Conservation (phyloP, 2,329 filamentous ascomycete species). For the Monosporascus sp. region DNA sequence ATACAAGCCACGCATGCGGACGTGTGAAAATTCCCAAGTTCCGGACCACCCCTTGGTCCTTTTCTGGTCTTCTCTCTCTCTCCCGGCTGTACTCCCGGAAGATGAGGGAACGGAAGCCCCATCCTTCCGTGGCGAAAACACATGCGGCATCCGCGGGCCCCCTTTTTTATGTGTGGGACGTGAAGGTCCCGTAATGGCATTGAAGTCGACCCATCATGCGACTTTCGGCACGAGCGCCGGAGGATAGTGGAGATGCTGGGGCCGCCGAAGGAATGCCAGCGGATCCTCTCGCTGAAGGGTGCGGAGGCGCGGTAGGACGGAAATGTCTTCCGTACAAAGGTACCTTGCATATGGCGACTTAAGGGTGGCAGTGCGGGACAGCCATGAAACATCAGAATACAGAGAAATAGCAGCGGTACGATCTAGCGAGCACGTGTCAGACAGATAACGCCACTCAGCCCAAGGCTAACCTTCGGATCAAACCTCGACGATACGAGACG, state of each 20-base stretch:
- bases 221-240: neutral
- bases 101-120: no score
- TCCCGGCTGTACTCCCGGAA: no score
- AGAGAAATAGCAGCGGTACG: neutral
- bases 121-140: neutral
- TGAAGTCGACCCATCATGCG: neutral
- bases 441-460: neutral
- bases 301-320: neutral
- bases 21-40: no score
- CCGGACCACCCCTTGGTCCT: no score
- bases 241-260: neutral
- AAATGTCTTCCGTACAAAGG: neutral
- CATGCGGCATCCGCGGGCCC: neutral
- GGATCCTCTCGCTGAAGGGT: neutral
- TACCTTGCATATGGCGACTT: no score
- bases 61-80: no score
- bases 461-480: neutral
- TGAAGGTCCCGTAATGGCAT: neutral
- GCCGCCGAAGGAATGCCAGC: neutral
- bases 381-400: no score
- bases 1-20: no score
- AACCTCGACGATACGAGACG: neutral
- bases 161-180: neutral
- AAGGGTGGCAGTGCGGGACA: no score
- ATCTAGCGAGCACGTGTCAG: neutral